Evolutionary conservation across 768 basidiomycete genomes (phyloP).

Genomic region (Gautieria morchelliformis): DNA sequence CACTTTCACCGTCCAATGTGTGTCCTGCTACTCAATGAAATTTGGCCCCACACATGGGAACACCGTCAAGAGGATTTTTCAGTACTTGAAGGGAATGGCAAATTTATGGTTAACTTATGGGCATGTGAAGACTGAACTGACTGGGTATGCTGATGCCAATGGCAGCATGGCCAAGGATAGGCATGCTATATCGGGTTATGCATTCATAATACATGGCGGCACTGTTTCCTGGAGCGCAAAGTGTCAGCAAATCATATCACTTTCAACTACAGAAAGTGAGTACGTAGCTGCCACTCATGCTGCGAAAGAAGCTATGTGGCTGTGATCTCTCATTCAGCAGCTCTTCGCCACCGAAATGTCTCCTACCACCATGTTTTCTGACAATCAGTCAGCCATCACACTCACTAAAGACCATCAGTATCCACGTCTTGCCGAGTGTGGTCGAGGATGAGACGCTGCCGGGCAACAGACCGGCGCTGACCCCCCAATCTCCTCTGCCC

Average conservation of each 20-base stretch:
- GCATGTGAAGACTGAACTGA: not conserved
- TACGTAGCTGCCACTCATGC: no score
- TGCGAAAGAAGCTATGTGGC: slow-evolving; percentile 38
- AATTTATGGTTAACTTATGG: slow-evolving; percentile 5
- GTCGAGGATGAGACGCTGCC: no score
- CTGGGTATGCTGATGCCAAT: slow-evolving; percentile 15
- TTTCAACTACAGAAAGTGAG: slow-evolving; percentile 32
- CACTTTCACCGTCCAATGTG: slow-evolving; percentile 4
- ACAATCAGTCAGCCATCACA: no score
- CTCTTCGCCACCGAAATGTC: slow-evolving; percentile 1
- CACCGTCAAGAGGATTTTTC: slow-evolving; percentile 3
- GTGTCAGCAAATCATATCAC: slow-evolving; percentile 26
- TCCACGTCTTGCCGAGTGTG: no score
- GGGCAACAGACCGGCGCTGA: no score
- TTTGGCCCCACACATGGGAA: slow-evolving; percentile 7
- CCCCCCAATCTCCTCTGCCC: no score
- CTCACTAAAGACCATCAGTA: no score
- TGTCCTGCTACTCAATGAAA: slow-evolving; percentile 9
- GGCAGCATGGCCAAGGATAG: no score
- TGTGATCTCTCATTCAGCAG: slow-evolving; percentile 11
- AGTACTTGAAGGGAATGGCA: slow-evolving; percentile 7
- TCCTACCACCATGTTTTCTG: slow-evolving; percentile 10
- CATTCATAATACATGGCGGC: no score
- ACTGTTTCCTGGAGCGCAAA: no score
- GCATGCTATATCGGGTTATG: no score